These are phyloP conservation scores for Hemisphaericaspora lyxosophila DNA, from an alignment of 1,139 yeast genomes.

Conservation along the genomic window DNA sequence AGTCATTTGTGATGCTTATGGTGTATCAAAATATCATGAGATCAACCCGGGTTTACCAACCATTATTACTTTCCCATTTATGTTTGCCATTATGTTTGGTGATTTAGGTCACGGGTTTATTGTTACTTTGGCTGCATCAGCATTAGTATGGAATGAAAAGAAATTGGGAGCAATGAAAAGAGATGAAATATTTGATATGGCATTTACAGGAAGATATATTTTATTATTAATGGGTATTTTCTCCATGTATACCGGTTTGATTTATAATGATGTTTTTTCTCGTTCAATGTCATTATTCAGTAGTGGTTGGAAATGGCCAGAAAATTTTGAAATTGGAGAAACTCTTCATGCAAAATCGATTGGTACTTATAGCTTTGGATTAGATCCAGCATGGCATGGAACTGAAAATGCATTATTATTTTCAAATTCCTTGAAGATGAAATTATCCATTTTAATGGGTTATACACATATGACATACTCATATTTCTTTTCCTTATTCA, in stretches of 20 bases:
- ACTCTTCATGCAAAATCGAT: conserved; percentile 52
- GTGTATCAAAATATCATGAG: conserved; percentile 73
- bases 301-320: conserved; percentile 80
- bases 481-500: conserved; percentile 64
- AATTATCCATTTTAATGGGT: conserved; percentile 76
- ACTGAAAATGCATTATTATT: conserved; percentile 72
- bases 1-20: conserved; percentile 76
- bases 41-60: conserved; percentile 82
- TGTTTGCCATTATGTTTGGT: conserved; percentile 89
- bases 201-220: conserved; percentile 72
- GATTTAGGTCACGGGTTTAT: conserved; percentile 80
- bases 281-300: conserved; percentile 70
- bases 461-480: conserved; percentile 78
- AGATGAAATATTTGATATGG: conserved; percentile 83
- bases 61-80: conserved; percentile 76
- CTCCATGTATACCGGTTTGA: conserved; percentile 75
- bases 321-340: conserved; percentile 56
- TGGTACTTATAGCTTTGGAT: conserved; percentile 66
- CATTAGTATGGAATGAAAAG: conserved; percentile 61
- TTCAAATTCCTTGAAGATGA: conserved; percentile 81
- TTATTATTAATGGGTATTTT: conserved; percentile 72
- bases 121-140: conserved; percentile 56
- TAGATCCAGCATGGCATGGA: conserved; percentile 83
- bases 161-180: conserved; percentile 59
- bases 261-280: conserved; percentile 76